These are phyloP conservation scores for Rhypophila decipiens DNA, from an alignment of 495 filamentous ascomycete species.

Conservation along the genomic window DNA sequence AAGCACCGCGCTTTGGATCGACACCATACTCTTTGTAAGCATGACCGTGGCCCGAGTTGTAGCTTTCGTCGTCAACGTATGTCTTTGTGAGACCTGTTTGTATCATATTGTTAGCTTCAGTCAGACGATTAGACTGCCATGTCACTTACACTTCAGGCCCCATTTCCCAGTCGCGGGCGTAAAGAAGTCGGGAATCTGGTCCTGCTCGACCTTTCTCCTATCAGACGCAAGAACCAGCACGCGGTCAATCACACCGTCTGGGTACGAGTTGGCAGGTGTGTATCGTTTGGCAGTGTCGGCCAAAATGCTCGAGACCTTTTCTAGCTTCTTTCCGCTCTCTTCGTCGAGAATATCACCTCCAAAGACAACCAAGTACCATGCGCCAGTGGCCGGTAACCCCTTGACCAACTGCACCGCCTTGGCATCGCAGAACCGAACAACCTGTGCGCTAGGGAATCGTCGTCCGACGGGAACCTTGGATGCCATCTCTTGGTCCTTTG, in stretches of 20 bases:
- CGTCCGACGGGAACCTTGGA: slow-evolving; percentile 46
- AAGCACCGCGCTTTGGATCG: slow-evolving; percentile 43
- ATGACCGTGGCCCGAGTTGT: slow-evolving; percentile 58
- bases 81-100: slow-evolving; percentile 54
- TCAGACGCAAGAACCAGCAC: slow-evolving; percentile 50
- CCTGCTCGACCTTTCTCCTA: slow-evolving; percentile 50
- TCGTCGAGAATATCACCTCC: slow-evolving; percentile 40
- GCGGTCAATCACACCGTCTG: slow-evolving; percentile 56
- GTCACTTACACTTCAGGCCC: slow-evolving; percentile 47
- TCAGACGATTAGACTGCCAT: not conserved
- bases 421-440: slow-evolving; percentile 53
- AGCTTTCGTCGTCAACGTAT: slow-evolving; percentile 61
- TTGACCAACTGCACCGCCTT: slow-evolving; percentile 47
- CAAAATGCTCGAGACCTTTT: slow-evolving; percentile 22
- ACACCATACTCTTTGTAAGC: slow-evolving; percentile 58
- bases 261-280: slow-evolving; percentile 37
- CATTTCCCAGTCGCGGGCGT: slow-evolving; percentile 54
- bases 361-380: slow-evolving; percentile 58
- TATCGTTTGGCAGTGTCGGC: slow-evolving; percentile 37
- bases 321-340: slow-evolving; percentile 26
- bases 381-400: slow-evolving; percentile 45
- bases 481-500: slow-evolving; percentile 28
- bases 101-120: not conserved
- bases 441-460: slow-evolving; percentile 50
- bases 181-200: slow-evolving; percentile 54